A percentile compares a stretch with the other conserved stretches of the same genome.
Conservation (phyloP, 1,284 basidiomycete genomes). For the Pseudozyma pruni region DNA sequence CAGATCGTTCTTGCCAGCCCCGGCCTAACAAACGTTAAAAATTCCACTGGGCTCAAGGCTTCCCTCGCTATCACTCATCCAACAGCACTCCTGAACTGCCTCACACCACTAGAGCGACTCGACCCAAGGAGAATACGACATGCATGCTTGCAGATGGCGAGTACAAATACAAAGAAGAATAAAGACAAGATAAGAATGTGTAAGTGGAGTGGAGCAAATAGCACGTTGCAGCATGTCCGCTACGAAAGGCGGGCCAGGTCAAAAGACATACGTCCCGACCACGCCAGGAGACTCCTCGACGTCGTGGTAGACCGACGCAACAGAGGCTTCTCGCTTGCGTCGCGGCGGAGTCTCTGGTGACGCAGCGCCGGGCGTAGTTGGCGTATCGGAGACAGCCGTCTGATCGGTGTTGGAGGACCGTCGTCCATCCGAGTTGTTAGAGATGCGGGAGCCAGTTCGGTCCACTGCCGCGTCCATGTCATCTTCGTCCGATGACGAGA, state of each 20-base stretch:
- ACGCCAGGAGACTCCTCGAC: conserved; percentile 3
- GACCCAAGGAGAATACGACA: not conserved
- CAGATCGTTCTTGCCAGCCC: not conserved
- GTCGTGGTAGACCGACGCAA: conserved; percentile 34
- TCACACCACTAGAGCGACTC: not conserved
- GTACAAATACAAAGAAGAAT: conserved; percentile 14
- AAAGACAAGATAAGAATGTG: not conserved
- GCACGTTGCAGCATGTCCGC: too few relatives aligned
- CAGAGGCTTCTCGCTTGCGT: conserved; percentile 22
- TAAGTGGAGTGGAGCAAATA: not conserved
- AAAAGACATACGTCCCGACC: too few relatives aligned
- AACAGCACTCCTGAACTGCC: not conserved
- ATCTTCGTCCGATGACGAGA: conserved; percentile 11
- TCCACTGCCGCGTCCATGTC: conserved; percentile 3
- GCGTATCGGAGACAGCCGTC: conserved; percentile 11
- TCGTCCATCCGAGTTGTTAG: conserved; percentile 22
- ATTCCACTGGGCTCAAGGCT: too few relatives aligned
- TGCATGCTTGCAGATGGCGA: conserved; percentile 1
- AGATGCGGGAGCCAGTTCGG: conserved; percentile 4
- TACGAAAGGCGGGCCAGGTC: not conserved
- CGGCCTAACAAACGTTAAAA: conserved; percentile 13
- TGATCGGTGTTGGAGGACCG: conserved; percentile 26
- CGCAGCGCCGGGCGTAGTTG: conserved; percentile 7
- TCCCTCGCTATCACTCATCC: too few relatives aligned
- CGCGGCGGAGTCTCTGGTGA: too few relatives aligned